A percentile compares a stretch with the other conserved stretches of the same genome.
Conservation (phyloP, 1,284 basidiomycete species). For the Rhodotorula mucilaginosa region DNA sequence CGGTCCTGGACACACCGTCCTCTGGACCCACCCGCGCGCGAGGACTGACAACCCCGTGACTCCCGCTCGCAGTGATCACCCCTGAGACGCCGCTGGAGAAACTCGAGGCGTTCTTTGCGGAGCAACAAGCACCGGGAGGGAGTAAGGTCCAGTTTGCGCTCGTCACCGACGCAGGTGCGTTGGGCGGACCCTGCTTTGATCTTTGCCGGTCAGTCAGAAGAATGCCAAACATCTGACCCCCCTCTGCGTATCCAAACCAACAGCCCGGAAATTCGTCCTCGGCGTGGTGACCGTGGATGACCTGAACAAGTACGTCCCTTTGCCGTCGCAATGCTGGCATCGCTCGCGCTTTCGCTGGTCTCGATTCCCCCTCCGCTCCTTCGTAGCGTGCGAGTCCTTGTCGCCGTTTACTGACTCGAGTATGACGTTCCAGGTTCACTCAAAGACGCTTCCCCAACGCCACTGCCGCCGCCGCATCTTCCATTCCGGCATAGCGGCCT, state of each 20-base stretch:
- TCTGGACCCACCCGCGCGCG: background rate
- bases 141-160: slow-evolving; percentile 28
- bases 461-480: too few relatives aligned
- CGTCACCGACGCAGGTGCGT: slow-evolving; percentile 32
- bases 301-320: slow-evolving; percentile 27
- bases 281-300: slow-evolving; percentile 36
- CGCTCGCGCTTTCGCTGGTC: too few relatives aligned
- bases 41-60: background rate
- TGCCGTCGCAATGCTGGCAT: too few relatives aligned
- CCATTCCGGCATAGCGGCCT: too few relatives aligned
- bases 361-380: too few relatives aligned
- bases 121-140: slow-evolving; percentile 3
- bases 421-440: too few relatives aligned
- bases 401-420: too few relatives aligned
- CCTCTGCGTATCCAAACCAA: accelerated
- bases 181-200: too few relatives aligned
- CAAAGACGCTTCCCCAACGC: too few relatives aligned
- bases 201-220: too few relatives aligned
- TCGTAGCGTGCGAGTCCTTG: too few relatives aligned
- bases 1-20: background rate
- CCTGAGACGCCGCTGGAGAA: slow-evolving; percentile 35
- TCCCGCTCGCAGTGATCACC: slow-evolving; percentile 26
- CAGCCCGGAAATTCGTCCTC: slow-evolving; percentile 37
- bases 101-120: slow-evolving; percentile 30
- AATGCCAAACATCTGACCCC: background rate